These are phyloP conservation scores for Candida taoyuanica DNA, from an alignment of 805 yeast species.

Conservation along the genomic window DNA sequence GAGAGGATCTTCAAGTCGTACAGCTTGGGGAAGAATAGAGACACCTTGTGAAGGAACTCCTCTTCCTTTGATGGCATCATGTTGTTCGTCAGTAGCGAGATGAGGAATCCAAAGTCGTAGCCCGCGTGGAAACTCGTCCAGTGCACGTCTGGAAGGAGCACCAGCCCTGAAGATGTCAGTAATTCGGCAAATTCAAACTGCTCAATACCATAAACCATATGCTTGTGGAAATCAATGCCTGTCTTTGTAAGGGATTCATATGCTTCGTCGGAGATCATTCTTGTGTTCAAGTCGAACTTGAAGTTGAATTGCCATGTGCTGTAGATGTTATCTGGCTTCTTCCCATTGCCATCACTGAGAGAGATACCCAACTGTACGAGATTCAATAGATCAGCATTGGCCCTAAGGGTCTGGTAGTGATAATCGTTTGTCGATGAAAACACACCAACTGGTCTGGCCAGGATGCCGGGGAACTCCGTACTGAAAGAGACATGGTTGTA, in stretches of 20 bases:
- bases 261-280: slow-evolving; percentile 87
- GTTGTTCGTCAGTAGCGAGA: slow-evolving; percentile 70
- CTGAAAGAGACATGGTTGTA: slow-evolving; percentile 65
- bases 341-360: slow-evolving; percentile 62
- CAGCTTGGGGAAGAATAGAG: slow-evolving; percentile 71
- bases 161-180: slow-evolving; percentile 79
- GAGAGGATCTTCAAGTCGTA: slow-evolving; percentile 70
- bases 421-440: slow-evolving; percentile 87
- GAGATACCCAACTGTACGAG: slow-evolving; percentile 85
- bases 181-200: slow-evolving; percentile 77
- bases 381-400: slow-evolving; percentile 82
- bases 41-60: slow-evolving; percentile 69
- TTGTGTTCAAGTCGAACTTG: slow-evolving; percentile 65
- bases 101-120: slow-evolving; percentile 87
- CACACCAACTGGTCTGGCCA: slow-evolving; percentile 93
- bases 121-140: slow-evolving; percentile 96
- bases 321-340: slow-evolving; percentile 59
- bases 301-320: slow-evolving; percentile 98
- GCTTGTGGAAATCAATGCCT: slow-evolving; percentile 76
- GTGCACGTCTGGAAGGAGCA: slow-evolving; percentile 57
- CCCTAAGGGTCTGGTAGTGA: slow-evolving; percentile 91
- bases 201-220: slow-evolving; percentile 73
- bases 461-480: slow-evolving; percentile 94
- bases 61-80: slow-evolving; percentile 76
- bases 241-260: slow-evolving; percentile 73